A percentile compares a stretch with the other conserved stretches of the same genome.
Evolutionary conservation across 2,329 filamentous ascomycete species (phyloP).

Genomic region (Ascochyta clinopodiicola): DNA sequence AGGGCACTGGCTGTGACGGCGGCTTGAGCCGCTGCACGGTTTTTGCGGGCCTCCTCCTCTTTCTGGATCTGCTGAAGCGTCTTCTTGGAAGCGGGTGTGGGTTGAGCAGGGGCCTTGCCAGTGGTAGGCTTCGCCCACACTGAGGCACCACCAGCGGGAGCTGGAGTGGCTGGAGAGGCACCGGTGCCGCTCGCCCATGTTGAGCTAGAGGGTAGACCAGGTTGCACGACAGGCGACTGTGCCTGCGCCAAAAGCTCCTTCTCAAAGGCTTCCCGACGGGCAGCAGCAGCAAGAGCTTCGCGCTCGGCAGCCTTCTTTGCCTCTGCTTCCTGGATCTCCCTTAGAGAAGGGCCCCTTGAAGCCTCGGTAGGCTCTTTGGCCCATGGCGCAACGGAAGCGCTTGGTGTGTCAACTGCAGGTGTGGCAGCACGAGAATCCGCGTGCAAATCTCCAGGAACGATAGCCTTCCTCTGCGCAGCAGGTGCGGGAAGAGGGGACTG

Average conservation of each 20-base stretch:
- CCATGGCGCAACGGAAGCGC: constrained; percentile 88
- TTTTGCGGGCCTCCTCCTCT: constrained; percentile 91
- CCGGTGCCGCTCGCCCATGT: constrained; percentile 77
- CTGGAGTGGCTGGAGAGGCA: constrained; percentile 71
- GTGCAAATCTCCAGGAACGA: constrained; percentile 76
- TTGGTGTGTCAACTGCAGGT: constrained; percentile 68
- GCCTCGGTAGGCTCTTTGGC: constrained; percentile 78
- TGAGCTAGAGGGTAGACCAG: constrained; percentile 83
- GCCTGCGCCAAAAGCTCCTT: constrained; percentile 75
- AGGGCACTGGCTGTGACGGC: constrained; percentile 54
- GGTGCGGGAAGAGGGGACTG: constrained; percentile 86
- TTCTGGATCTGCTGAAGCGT: constrained; percentile 95
- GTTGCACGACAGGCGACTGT: constrained; percentile 65
- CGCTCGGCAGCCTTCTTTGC: constrained; percentile 89
- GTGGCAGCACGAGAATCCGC: constrained; percentile 79
- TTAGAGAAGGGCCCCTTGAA: constrained; percentile 87
- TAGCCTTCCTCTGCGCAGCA: constrained; percentile 84
- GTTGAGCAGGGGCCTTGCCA: constrained; percentile 55
- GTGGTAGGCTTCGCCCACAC: constrained; percentile 69
- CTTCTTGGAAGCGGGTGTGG: constrained; percentile 69
- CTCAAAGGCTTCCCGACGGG: constrained; percentile 79
- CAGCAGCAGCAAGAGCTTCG: constrained; percentile 79
- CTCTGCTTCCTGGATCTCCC: constrained; percentile 96
- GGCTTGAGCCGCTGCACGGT: constrained; percentile 66
- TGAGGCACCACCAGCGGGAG: constrained; percentile 50